Evolutionary conservation across 1,139 yeast species (phyloP).

Genomic region (Taphrina wiesneri): DNA sequence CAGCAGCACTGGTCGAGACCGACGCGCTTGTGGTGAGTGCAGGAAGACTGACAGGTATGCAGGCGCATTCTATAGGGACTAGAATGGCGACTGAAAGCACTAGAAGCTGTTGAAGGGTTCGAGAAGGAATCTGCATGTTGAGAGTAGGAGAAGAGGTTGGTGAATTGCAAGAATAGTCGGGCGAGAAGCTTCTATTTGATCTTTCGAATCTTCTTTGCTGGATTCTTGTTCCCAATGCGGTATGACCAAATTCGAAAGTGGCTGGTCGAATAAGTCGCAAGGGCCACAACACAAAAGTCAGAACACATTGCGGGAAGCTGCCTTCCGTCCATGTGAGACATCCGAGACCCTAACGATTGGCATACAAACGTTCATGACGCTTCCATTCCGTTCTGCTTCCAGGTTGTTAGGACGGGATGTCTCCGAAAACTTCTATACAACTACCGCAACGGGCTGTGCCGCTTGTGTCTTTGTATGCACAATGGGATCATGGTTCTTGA

Average conservation of each 20-base stretch:
- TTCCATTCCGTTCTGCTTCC: slow-evolving; percentile 5
- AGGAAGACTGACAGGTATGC: slow-evolving; percentile 14
- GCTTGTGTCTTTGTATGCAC: background rate
- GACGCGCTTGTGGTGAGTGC: background rate
- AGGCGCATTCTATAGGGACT: background rate
- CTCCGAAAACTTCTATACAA: background rate
- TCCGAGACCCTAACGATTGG: background rate
- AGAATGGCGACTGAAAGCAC: slow-evolving; percentile 7
- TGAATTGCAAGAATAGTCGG: slow-evolving; percentile 1
- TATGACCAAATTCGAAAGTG: background rate
- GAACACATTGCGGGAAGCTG: background rate
- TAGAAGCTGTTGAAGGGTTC: slow-evolving; percentile 4
- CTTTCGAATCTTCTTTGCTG: slow-evolving; percentile 11
- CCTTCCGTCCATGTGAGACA: slow-evolving; percentile 6
- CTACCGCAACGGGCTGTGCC: background rate
- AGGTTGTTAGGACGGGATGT: background rate
- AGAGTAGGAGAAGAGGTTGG: slow-evolving; percentile 21
- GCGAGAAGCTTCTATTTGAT: slow-evolving; percentile 1
- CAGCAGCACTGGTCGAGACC: background rate
- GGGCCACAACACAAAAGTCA: background rate
- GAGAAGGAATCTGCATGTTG: slow-evolving; percentile 1
- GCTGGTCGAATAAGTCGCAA: background rate
- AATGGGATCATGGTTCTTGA: background rate
- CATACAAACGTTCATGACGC: background rate
- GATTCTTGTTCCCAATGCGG: background rate